These are phyloP conservation scores for Arbutus unedo DNA, from an alignment of 148 eudicot genomes.

Conservation along the genomic window DNA sequence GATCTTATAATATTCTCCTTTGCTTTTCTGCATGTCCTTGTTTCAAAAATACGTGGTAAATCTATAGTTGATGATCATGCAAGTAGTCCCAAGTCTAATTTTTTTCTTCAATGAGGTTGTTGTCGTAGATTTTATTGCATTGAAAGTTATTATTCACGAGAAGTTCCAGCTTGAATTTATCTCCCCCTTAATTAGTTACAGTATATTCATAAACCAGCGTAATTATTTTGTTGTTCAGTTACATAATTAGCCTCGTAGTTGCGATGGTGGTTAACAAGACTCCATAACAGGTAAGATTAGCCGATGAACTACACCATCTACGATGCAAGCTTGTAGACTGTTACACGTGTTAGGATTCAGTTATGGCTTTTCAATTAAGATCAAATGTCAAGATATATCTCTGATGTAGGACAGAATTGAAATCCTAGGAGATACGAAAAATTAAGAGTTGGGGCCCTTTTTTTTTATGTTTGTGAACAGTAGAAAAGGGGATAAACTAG, in stretches of 20 bases:
- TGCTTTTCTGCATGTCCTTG: neutral
- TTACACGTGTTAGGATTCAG: neutral
- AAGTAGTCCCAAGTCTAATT: slow-evolving; percentile 1
- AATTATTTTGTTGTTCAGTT: slow-evolving; percentile 5
- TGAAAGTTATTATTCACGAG: neutral
- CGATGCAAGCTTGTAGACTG: neutral
- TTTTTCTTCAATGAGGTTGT: neutral
- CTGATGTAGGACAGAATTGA: neutral
- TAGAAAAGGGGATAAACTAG: too few species aligned
- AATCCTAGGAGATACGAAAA: too few species aligned
- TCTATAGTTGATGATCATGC: neutral
- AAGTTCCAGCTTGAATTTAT: neutral
- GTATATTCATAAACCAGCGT: neutral
- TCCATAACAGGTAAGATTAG: neutral
- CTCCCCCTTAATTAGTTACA: neutral
- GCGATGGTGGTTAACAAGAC: neutral
- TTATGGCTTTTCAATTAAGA: neutral
- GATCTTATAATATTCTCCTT: neutral
- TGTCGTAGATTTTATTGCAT: neutral
- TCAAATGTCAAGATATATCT: neutral
- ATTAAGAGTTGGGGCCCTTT: too few species aligned
- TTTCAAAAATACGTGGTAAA: neutral
- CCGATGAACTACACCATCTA: neutral
- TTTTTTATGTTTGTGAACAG: too few species aligned
- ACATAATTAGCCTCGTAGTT: neutral